Evolutionary conservation across 345 rosid species (phyloP).

Genomic region (Syzygium aromaticum): DNA sequence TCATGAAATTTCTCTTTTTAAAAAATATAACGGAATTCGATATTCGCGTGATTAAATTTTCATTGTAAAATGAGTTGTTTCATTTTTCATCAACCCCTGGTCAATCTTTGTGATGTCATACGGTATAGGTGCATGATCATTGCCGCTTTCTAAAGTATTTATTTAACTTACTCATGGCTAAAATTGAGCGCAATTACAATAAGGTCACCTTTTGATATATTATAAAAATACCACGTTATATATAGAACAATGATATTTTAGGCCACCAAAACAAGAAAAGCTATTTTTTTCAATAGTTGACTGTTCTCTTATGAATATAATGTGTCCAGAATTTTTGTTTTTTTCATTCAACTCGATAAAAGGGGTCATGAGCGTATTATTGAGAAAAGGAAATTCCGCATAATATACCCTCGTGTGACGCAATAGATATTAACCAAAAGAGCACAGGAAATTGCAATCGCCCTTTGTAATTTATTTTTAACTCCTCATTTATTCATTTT

Average conservation of each 20-base stretch:
- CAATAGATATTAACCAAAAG: not conserved
- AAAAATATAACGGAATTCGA: not conserved
- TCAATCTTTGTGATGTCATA: fast-evolving
- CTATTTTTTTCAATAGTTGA: no score
- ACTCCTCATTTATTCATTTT: not conserved
- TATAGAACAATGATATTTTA: not conserved
- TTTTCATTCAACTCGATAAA: not conserved
- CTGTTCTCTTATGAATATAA: no score
- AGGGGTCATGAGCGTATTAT: not conserved
- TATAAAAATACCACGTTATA: not conserved
- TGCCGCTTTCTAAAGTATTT: no score
- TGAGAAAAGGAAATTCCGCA: not conserved
- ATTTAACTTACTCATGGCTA: not conserved
- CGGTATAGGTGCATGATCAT: no score
- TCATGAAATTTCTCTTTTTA: not conserved
- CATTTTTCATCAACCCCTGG: not conserved
- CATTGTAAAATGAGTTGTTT: not conserved
- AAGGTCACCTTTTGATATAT: not conserved
- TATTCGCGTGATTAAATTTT: not conserved
- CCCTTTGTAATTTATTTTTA: not conserved
- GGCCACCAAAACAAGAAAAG: not conserved
- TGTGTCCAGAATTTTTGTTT: not conserved
- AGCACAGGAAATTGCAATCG: fast-evolving
- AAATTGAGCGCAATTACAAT: not conserved
- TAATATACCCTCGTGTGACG: fast-evolving